Base-by-base conservation (phyloP, 1,139 yeast genomes). In the Blastobotrys apis region DNA sequence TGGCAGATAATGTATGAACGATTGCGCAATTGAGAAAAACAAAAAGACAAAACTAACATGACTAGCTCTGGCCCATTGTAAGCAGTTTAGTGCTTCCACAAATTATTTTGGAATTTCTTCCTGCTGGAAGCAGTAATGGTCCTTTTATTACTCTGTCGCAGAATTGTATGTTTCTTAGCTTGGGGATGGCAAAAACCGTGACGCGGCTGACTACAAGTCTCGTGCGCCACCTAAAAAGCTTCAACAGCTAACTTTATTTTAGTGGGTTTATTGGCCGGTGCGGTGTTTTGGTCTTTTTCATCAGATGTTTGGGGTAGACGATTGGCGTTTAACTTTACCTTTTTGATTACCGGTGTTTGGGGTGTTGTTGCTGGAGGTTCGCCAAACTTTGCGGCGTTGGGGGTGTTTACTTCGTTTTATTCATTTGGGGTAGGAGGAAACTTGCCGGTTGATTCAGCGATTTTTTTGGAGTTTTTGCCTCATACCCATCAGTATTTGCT, bases 221-320 rank as follows among this genome's bases (percentile, higher is more conserved):
- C 31, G 8, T 27, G 31, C 31, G 31, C 15, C 31, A n/a, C 15
- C 15, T 16, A 8, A 12, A 8, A 25, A 16, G 31, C 9, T 8
- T 5, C 31, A 27, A 16, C 15, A 16, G n/a, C 31, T n/a, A n/a
- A n/a, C n/a, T n/a, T n/a, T n/a, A n/a, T n/a, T n/a, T n/a, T 15
- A 36, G 39, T 66, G 43, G 84, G 83, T 22, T 68, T 80, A 61
- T 67, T 80, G 33, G 57, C 65, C 27, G 85, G 85, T 10, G 77
- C 80, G 1, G 53, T 75, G 15, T 59, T 75, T 45, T 76, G 80
- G 75, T 81, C 82, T 5, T 69, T 75, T 55, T 69, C 76, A 45
- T 77, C 77, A 41, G 83, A 78, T 62, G 58, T 78, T 37, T 72
- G 78, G 51, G 84, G 84, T 21, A 66, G 84, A 54, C 72, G 69